Percentiles rank a stretch among this genome's conserved stretches.
phyloP scores from a whole-genome alignment of 2,329 filamentous ascomycete genomes.

The Orbilia javanica region DNA sequence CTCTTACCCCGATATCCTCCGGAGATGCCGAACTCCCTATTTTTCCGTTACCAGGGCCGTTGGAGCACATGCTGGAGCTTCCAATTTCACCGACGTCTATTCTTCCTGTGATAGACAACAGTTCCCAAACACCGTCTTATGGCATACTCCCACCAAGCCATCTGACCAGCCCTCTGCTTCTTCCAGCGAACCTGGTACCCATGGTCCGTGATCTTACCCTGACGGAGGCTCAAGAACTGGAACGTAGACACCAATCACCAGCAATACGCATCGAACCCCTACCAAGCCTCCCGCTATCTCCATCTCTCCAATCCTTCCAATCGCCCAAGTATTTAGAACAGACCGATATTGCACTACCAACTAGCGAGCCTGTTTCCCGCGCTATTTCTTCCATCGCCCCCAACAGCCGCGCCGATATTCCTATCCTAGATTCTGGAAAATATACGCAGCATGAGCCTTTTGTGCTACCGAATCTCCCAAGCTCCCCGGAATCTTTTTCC shows the following conservation, averaged over 20 bases:
- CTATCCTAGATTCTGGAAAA: background rate
- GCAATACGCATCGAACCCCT: background rate
- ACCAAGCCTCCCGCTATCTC: slow-evolving; percentile 8
- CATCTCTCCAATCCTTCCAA: slow-evolving; percentile 8
- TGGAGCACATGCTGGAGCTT: slow-evolving; percentile 5
- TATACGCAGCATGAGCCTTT: background rate
- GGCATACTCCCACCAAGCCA: slow-evolving; percentile 16
- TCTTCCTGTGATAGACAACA: background rate
- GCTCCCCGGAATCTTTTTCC: slow-evolving; percentile 13
- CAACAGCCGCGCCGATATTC: background rate
- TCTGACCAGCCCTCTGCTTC: slow-evolving; percentile 2
- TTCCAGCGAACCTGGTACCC: background rate
- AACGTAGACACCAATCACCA: background rate
- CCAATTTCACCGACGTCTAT: slow-evolving; percentile 21
- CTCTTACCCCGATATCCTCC: slow-evolving; percentile 18
- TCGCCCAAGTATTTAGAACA: background rate
- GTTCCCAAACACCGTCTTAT: background rate
- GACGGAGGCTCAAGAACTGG: background rate
- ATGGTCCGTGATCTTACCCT: background rate
- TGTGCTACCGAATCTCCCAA: slow-evolving; percentile 16
- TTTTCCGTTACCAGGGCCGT: background rate
- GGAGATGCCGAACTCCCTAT: background rate
- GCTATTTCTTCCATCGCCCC: background rate
- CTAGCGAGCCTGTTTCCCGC: background rate
- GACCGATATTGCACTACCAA: background rate